Evolutionary conservation across 2,329 filamentous ascomycete species (phyloP).

Genomic region (Magnaporthiopsis incrustans): DNA sequence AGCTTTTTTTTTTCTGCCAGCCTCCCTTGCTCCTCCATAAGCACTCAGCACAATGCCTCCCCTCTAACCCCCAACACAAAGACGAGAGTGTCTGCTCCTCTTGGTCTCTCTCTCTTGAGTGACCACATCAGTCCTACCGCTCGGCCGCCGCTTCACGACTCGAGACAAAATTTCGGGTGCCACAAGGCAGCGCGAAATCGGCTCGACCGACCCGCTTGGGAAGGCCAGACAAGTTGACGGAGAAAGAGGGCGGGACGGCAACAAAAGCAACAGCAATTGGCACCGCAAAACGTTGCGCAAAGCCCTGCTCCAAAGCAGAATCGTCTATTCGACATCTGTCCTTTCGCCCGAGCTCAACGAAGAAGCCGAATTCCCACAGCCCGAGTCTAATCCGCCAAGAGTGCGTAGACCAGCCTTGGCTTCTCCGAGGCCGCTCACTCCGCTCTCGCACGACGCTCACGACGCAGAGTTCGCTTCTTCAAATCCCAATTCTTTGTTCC

Average conservation of each 20-base stretch:
- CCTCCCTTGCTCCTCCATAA: conserved; percentile 18
- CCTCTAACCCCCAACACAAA: neutral
- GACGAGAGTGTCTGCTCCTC: neutral
- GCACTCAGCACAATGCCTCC: conserved; percentile 57
- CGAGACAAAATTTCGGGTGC: conserved; percentile 2
- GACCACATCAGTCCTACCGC: neutral
- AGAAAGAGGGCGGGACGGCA: conserved; percentile 12
- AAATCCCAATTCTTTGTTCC: neutral
- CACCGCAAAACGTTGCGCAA: neutral
- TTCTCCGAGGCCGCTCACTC: neutral
- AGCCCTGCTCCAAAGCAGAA: neutral
- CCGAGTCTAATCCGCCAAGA: neutral
- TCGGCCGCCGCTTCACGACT: neutral
- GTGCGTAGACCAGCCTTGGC: neutral
- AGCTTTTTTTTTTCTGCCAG: too few species aligned
- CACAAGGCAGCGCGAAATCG: neutral
- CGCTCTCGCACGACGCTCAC: neutral
- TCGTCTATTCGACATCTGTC: neutral
- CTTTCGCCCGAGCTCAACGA: neutral
- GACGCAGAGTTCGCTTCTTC: neutral
- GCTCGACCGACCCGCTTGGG: neutral
- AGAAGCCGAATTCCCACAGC: neutral
- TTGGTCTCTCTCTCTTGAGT: neutral
- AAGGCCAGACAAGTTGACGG: neutral
- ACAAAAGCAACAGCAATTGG: conserved; percentile 3